Evolutionary conservation across 495 filamentous ascomycete genomes (phyloP), one percentile per base, ranked within the genome.

Genomic region (Aspergillus bertholletiae): DNA sequence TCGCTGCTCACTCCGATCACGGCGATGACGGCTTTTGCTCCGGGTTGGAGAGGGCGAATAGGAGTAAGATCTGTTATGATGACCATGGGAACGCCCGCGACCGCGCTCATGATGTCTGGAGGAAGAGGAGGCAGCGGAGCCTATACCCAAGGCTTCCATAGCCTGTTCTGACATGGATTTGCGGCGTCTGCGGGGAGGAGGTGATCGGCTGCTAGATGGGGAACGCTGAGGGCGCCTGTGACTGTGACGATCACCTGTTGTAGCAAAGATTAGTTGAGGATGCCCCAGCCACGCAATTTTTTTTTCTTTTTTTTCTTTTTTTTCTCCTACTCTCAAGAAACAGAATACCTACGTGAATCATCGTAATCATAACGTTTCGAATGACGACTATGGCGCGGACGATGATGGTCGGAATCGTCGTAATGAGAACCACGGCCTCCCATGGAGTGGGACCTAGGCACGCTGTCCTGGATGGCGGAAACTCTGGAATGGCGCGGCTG

Each of bases 111-210:
- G 55, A 43, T 54, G 57, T 27, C 58, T 65, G 37, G 55, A 57
- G 22, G 54, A 23, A 1, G 59, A 54, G 12, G 60, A 53, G 34
- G 61, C 61, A 49, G 80, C 80, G 43, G 79, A 75, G n/a, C 86
- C 86, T 21, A 92, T 74, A 28, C 88, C 88, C 12, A 88, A 74
- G 23, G 68, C 75, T 46, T 80, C 83, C 5, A 90, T 71, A 8
- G 86, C 87, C 59, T 82, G 81, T 66, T 91, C 87, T 43, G 88
- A 80, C 50, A 89, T 72, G 44, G 88, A 90, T 70, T 90, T 92
- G 67, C 84, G 72, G 57, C 80, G 66, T 74, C 84, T 58, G 21
- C 70, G 63, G 26, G 72, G 75, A 9, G 60, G 64, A 7, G 74
- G 76, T 35, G 74, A 78, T 27, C 63, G 71, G 57, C 72, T 75